Base-by-base conservation (phyloP, 768 basidiomycete species). In the Tubosaeta brunneosetosa region DNA sequence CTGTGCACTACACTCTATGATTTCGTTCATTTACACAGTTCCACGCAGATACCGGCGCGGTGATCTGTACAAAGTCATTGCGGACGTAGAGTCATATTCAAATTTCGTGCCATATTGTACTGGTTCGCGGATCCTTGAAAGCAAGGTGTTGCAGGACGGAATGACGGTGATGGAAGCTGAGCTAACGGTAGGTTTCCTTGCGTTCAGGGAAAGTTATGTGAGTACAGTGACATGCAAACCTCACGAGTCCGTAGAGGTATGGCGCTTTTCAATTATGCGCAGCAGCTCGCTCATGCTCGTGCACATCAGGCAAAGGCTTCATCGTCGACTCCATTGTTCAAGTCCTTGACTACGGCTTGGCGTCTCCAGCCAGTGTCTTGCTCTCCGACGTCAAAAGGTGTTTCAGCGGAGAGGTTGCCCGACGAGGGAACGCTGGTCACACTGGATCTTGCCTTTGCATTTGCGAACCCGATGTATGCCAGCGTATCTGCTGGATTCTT, bases 51-150 rank as follows among this genome's bases (percentile, higher is more conserved):
- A 94, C 65, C 78, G 75, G 16, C 84, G 79, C 55, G 75, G 76
- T 47, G 83, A 97, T 67, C 77, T 98, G 4, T 98, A 94, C 71
- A 73, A 82, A 8, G 70, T 98, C 54, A 91, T 99, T 49, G 81
- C 93, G 13, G 86, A 98, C 69, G 87, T 97, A 26, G 82, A 76
- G 14, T 88, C 89, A 2, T 99, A 98, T 68, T 79, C 84, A 10
- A 74, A 73, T 53, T 99, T 97, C 66, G 74, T 99, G 48, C 95
- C 97, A 6, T 95, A 90, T 68, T 97, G 94, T 73, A 82, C 80
- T 12, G 73, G 74, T 19, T 88, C 92, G 5, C 80, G 80, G 22
- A 77, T 94, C 51, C 73, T 94, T 36, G 47, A 58, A 42, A 59
- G 52, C 53, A 48, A 51, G 29, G 13, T 52, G 57, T 37, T 59